phyloP scores from a whole-genome alignment of 1,139 yeast species.

The Groenewaldozyma auringiensis region DNA sequence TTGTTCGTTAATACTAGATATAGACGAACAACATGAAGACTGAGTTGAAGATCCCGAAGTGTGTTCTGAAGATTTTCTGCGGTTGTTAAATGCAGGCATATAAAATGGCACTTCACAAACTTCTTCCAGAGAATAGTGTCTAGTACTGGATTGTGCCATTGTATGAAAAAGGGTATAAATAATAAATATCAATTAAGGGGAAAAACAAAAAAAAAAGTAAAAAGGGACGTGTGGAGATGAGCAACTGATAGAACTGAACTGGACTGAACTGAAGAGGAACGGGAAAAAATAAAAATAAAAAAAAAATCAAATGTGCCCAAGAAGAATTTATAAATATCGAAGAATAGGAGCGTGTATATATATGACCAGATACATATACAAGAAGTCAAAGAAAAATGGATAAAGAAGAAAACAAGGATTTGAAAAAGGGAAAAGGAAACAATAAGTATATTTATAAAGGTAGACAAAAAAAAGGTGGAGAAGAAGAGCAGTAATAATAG shows the following conservation, averaged over 20 bases:
- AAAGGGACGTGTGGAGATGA: too few relatives aligned
- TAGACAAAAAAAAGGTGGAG: background rate
- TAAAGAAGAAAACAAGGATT: background rate
- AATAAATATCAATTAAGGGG: too few relatives aligned
- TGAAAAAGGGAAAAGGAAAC: background rate
- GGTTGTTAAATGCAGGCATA: background rate
- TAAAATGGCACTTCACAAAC: background rate
- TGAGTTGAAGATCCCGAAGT: background rate
- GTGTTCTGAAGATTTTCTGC: background rate
- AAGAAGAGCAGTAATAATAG: background rate
- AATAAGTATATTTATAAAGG: background rate
- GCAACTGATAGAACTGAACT: too few relatives aligned
- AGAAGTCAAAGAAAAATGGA: background rate
- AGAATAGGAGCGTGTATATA: background rate
- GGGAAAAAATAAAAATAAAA: too few relatives aligned
- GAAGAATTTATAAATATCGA: too few relatives aligned
- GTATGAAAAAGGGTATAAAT: too few relatives aligned
- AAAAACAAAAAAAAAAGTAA: too few relatives aligned
- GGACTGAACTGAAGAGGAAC: too few relatives aligned
- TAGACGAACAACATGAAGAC: background rate
- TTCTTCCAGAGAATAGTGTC: background rate
- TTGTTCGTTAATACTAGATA: too few relatives aligned
- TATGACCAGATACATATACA: background rate
- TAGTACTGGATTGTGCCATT: background rate
- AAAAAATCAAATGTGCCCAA: too few relatives aligned